phyloP scores from a whole-genome alignment of 2,329 filamentous ascomycete species.

The Sporothrix brunneoviolacea region DNA sequence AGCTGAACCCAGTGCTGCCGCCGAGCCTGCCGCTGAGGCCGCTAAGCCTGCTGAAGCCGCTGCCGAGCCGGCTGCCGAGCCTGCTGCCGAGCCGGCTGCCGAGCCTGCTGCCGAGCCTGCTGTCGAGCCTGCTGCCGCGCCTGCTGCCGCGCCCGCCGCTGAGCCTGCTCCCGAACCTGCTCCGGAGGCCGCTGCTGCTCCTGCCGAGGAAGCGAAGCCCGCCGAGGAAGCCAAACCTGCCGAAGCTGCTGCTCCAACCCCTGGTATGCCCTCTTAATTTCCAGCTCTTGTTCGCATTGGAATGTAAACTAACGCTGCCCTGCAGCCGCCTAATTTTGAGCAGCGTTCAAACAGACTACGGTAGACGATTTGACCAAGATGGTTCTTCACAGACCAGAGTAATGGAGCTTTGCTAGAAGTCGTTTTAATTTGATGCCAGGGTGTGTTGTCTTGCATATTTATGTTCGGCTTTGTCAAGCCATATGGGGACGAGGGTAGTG shows the following conservation, averaged over 20 bases:
- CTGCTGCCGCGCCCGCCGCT: slow-evolving; percentile 9
- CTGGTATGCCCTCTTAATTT: too few relatives aligned
- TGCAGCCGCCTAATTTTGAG: not conserved
- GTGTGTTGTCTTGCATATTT: not conserved
- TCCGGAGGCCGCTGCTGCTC: not conserved
- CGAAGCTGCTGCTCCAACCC: slow-evolving; percentile 23
- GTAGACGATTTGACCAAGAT: too few relatives aligned
- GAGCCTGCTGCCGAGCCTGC: slow-evolving; percentile 18
- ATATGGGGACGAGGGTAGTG: not conserved
- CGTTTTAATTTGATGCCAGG: too few relatives aligned
- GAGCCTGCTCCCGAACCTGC: slow-evolving; percentile 7
- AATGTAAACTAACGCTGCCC: not conserved
- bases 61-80: slow-evolving; percentile 6
- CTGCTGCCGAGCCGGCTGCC: slow-evolving; percentile 20
- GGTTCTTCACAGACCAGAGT: too few relatives aligned
- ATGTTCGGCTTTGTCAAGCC: too few relatives aligned
- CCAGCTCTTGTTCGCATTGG: slow-evolving; percentile 1
- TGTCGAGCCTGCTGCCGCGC: not conserved
- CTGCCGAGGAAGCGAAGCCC: slow-evolving; percentile 6
- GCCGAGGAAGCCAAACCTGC: slow-evolving; percentile 25
- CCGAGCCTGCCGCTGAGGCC: slow-evolving; percentile 21
- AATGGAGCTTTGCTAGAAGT: too few relatives aligned
- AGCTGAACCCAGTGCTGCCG: too few relatives aligned
- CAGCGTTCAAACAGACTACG: not conserved
- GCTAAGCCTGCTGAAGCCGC: slow-evolving; percentile 10